Conservation (phyloP, 805 yeast genomes). For the Barnettozyma wickerhamii region DNA sequence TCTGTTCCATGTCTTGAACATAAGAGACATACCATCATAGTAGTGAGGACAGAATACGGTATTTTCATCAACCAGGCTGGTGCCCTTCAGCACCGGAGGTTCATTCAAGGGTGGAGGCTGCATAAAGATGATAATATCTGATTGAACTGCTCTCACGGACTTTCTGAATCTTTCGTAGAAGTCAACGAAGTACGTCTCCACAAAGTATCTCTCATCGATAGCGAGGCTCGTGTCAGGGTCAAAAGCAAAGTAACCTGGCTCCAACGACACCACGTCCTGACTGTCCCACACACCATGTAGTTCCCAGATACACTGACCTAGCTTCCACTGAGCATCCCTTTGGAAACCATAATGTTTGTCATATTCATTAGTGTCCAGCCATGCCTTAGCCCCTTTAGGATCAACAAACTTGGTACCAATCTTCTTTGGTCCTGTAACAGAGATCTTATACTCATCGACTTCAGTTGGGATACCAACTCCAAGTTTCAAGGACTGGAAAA, state of each 20-base stretch:
- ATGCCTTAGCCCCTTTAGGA: conserved; percentile 63
- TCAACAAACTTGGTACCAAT: conserved; percentile 52
- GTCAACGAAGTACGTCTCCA: conserved; percentile 60
- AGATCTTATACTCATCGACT: conserved; percentile 66
- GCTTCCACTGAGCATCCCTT: conserved; percentile 58
- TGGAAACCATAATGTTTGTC: conserved; percentile 71
- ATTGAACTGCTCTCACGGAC: conserved; percentile 42
- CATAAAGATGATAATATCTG: conserved; percentile 51
- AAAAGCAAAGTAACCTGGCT: conserved; percentile 47
- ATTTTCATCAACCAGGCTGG: conserved; percentile 49
- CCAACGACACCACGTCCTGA: conserved; percentile 31
- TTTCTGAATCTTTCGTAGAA: conserved; percentile 50
- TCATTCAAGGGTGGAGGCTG: conserved; percentile 79
- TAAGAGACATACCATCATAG: conserved; percentile 90
- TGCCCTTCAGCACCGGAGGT: conserved; percentile 62
- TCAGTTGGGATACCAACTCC: conserved; percentile 74
- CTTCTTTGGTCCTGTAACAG: conserved; percentile 74
- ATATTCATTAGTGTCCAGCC: conserved; percentile 54
- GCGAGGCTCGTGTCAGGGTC: conserved; percentile 34
- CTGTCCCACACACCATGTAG: conserved; percentile 74
- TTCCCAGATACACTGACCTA: conserved; percentile 79
- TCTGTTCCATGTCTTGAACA: conserved; percentile 88
- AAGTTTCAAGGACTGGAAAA: conserved; percentile 63
- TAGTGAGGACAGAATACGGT: conserved; percentile 85
- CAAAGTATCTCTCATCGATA: conserved; percentile 51